These are phyloP conservation scores for Ensete glaucum DNA, from an alignment of 176 grass and related monocot species.

Conservation along the genomic window DNA sequence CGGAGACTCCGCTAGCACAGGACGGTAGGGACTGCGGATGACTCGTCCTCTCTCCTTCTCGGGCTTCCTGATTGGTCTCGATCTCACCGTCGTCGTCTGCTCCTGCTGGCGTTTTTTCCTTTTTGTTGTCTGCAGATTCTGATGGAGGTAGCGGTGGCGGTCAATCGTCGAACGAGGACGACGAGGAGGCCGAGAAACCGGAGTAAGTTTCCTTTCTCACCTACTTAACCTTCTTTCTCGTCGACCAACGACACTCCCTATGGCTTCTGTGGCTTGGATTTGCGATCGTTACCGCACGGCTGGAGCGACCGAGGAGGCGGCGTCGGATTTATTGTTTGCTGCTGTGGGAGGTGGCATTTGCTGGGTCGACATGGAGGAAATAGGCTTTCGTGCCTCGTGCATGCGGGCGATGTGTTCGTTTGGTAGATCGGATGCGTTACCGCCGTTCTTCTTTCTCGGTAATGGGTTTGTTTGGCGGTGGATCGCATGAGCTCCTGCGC, in stretches of 20 bases:
- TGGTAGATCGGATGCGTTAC: background rate
- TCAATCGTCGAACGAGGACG: conserved; percentile 24
- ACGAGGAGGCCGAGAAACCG: conserved; percentile 22
- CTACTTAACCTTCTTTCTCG: background rate
- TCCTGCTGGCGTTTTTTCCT: background rate
- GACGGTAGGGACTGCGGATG: background rate
- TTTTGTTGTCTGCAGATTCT: background rate
- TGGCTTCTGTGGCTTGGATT: background rate
- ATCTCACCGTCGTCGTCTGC: background rate
- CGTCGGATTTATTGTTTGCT: background rate
- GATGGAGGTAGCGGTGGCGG: background rate
- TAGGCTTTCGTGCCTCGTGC: background rate
- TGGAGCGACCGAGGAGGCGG: background rate
- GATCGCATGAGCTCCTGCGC: background rate
- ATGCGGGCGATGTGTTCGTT: background rate
- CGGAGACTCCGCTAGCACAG: background rate
- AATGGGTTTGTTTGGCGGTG: background rate
- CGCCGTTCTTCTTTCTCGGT: too few species aligned
- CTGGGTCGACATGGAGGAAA: background rate
- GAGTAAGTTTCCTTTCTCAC: conserved; percentile 19
- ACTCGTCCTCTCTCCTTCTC: background rate
- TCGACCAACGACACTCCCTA: background rate
- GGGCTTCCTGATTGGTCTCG: background rate
- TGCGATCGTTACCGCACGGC: conserved; percentile 13
- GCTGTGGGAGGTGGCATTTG: background rate